Conservation (phyloP, 495 filamentous ascomycete genomes). For the Daldinia decipiens region DNA sequence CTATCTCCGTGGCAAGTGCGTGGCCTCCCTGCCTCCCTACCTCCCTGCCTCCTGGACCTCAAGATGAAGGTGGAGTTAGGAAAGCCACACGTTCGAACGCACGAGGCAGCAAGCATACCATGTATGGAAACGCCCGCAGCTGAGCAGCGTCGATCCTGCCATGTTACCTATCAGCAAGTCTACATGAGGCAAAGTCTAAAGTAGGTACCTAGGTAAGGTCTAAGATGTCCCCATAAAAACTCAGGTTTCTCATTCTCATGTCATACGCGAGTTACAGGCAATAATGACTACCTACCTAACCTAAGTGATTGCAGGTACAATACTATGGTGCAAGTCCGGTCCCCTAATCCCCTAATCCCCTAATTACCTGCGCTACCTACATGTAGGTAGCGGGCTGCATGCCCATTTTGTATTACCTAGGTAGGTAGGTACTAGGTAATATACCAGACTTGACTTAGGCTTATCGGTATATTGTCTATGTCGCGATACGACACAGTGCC, state of each 20-base stretch:
- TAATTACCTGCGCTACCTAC: too few species aligned
- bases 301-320: not conserved
- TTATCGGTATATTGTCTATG: conserved; percentile 5
- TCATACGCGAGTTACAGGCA: conserved; percentile 6
- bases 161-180: conserved; percentile 23
- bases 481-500: conserved; percentile 16
- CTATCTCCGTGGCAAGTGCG: conserved; percentile 24
- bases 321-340: not conserved
- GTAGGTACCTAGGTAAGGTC: too few species aligned
- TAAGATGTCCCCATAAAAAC: conserved; percentile 12
- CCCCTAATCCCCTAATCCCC: not conserved
- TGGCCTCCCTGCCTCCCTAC: too few species aligned
- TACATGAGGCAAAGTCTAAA: conserved; percentile 7
- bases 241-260: conserved; percentile 12
- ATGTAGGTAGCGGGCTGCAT: not conserved
- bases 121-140: conserved; percentile 37
- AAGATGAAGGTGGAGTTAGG: conserved; percentile 12
- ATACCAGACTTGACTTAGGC: not conserved
- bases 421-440: too few species aligned
- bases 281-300: not conserved
- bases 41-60: conserved; percentile 2
- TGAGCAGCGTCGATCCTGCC: conserved; percentile 33
- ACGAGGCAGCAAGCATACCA: conserved; percentile 38
- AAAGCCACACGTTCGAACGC: conserved; percentile 30
- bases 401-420: not conserved